phyloP scores from a whole-genome alignment of 352 stramenopile species.

The Stephanocyclus meneghinianus region DNA sequence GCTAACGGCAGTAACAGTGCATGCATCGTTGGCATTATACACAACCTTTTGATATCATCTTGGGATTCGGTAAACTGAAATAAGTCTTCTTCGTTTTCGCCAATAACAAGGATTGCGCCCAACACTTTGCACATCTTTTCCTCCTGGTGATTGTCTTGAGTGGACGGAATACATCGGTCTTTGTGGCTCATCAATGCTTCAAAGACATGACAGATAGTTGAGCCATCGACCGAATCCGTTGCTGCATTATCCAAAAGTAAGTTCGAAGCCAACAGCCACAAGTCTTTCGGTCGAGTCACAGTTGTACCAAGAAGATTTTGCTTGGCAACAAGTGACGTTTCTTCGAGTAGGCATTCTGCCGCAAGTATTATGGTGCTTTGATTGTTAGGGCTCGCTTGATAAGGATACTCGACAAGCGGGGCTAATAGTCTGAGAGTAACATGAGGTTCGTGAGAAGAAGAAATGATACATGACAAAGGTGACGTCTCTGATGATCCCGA shows the following conservation, averaged over 20 bases:
- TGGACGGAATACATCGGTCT: neutral
- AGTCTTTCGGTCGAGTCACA: slow-evolving; percentile 14
- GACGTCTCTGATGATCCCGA: neutral
- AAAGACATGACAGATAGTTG: slow-evolving; percentile 11
- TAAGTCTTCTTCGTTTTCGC: neutral
- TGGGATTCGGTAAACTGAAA: slow-evolving; percentile 7
- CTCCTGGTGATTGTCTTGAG: neutral
- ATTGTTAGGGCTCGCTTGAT: slow-evolving; percentile 9
- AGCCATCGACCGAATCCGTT: slow-evolving; percentile 14
- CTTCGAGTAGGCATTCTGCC: slow-evolving; percentile 66
- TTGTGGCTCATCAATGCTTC: slow-evolving; percentile 6
- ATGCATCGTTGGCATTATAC: slow-evolving; percentile 17
- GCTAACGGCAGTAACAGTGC: slow-evolving; percentile 14
- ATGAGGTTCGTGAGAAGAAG: slow-evolving; percentile 47
- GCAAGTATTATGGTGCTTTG: slow-evolving; percentile 43
- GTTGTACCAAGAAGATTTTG: slow-evolving; percentile 1
- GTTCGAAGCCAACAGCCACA: slow-evolving; percentile 43
- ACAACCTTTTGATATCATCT: slow-evolving; percentile 26
- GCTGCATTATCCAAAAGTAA: slow-evolving; percentile 27
- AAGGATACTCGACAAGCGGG: slow-evolving; percentile 54
- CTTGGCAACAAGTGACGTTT: slow-evolving; percentile 40
- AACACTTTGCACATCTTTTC: slow-evolving; percentile 1
- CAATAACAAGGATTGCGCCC: slow-evolving; percentile 2
- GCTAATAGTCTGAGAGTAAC: slow-evolving; percentile 67
- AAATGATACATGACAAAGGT: slow-evolving; percentile 13